A percentile compares a stretch with the other conserved stretches of the same genome.
These are phyloP conservation scores for Xylaria cubensis DNA, from an alignment of 495 filamentous ascomycete species.

Conservation along the genomic window DNA sequence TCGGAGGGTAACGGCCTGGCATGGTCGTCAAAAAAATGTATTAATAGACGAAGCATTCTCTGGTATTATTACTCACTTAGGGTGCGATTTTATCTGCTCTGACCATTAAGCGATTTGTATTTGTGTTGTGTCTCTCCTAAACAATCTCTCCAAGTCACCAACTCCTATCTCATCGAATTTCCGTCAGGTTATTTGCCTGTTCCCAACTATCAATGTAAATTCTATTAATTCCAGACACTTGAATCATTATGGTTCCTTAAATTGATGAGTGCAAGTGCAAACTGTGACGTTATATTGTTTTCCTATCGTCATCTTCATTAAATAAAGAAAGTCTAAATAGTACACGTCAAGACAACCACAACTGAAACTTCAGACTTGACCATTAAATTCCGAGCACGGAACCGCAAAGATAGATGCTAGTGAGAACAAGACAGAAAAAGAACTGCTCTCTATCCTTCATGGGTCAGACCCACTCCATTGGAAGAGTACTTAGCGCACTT, in stretches of 20 bases:
- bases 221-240: background rate
- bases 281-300: background rate
- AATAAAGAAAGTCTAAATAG: background rate
- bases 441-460: background rate
- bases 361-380: background rate
- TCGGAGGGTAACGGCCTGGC: background rate
- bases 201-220: background rate
- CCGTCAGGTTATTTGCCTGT: background rate
- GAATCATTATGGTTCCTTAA: background rate
- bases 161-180: background rate
- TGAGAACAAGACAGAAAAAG: background rate
- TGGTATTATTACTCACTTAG: background rate
- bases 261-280: background rate
- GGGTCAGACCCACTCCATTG: background rate
- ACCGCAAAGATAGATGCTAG: background rate
- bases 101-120: background rate
- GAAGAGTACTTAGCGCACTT: background rate
- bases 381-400: background rate
- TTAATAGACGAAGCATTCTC: background rate
- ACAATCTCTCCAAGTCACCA: background rate
- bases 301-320: background rate
- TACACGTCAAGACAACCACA: background rate
- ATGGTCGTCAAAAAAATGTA: background rate
- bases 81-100: background rate
- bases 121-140: background rate